Percentiles rank a stretch among this genome's conserved stretches.
These are phyloP conservation scores for Papiliotrema fonsecae DNA, from an alignment of 1,284 basidiomycete species.

Conservation along the genomic window DNA sequence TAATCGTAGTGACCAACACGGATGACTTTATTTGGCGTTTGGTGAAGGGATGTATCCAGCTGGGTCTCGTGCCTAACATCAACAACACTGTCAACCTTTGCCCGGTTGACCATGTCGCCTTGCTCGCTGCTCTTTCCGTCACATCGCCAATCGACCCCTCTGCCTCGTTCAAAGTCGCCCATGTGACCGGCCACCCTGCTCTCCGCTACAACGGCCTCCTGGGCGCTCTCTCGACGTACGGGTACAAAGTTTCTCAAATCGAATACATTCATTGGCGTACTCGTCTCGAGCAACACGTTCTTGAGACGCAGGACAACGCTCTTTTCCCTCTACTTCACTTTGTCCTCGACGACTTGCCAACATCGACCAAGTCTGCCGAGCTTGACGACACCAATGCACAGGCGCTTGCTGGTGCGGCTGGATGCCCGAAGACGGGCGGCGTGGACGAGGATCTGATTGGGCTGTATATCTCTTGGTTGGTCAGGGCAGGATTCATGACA, in stretches of 20 bases:
- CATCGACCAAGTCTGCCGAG: conserved; percentile 89
- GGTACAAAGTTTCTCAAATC: conserved; percentile 70
- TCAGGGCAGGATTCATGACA: conserved; percentile 80
- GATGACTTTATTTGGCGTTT: conserved; percentile 99
- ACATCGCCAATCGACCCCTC: conserved; percentile 33
- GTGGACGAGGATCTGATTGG: conserved; percentile 77
- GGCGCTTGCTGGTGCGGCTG: conserved; percentile 57
- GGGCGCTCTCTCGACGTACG: conserved; percentile 68
- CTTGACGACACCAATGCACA: conserved; percentile 82
- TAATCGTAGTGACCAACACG: conserved; percentile 79
- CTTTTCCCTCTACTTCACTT: conserved; percentile 96
- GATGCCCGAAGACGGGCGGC: conserved; percentile 56
- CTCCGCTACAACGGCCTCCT: conserved; percentile 90
- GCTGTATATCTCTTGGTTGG: conserved; percentile 89
- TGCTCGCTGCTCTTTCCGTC: conserved; percentile 63
- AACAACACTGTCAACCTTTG: conserved; percentile 99
- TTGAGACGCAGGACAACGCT: conserved; percentile 90
- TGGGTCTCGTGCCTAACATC: conserved; percentile 93
- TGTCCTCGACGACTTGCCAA: conserved; percentile 93
- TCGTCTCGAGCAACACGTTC: conserved; percentile 88
- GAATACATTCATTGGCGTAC: conserved; percentile 93
- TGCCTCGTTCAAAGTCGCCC: conserved; percentile 63
- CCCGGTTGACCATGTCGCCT: conserved; percentile 94
- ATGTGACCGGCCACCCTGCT: conserved; percentile 80
- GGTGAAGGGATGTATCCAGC: conserved; percentile 95